These are phyloP conservation scores for Saururus chinensis DNA, from an alignment of 164 flowering plant genomes.

Conservation along the genomic window DNA sequence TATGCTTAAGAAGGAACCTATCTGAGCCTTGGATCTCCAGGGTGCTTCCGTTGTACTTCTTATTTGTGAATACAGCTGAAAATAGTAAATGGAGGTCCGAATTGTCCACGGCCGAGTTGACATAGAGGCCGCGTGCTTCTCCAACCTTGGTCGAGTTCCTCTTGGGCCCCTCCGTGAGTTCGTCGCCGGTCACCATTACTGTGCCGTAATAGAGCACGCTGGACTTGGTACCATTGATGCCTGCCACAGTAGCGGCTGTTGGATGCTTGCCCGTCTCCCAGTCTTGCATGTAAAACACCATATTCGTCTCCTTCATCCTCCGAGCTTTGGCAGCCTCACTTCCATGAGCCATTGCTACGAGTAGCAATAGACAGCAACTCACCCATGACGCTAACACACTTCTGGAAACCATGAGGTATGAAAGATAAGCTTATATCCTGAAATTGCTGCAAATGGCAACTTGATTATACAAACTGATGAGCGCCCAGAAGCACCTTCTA, in stretches of 20 bases:
- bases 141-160: slow-evolving; percentile 6
- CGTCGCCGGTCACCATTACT: slow-evolving; percentile 3
- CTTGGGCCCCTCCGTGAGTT: slow-evolving; percentile 4
- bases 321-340: not conserved
- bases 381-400: no score
- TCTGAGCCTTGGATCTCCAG: slow-evolving; percentile 9
- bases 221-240: not conserved
- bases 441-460: no score
- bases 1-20: not conserved
- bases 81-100: slow-evolving; percentile 1
- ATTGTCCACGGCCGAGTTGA: not conserved
- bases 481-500: no score
- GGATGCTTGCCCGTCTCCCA: not conserved
- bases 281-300: slow-evolving; percentile 9
- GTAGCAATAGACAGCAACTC: no score
- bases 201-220: slow-evolving; percentile 1
- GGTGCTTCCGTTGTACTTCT: slow-evolving; percentile 9
- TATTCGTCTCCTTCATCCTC: slow-evolving; percentile 4
- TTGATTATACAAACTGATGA: no score
- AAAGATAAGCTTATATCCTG: no score
- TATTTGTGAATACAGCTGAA: slow-evolving; percentile 5
- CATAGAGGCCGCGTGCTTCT: slow-evolving; percentile 8
- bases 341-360: no score
- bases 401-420: no score
- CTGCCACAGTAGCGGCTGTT: not conserved